Base-by-base conservation (phyloP, 805 yeast genomes). In the Cyberlindnera amylophila region DNA sequence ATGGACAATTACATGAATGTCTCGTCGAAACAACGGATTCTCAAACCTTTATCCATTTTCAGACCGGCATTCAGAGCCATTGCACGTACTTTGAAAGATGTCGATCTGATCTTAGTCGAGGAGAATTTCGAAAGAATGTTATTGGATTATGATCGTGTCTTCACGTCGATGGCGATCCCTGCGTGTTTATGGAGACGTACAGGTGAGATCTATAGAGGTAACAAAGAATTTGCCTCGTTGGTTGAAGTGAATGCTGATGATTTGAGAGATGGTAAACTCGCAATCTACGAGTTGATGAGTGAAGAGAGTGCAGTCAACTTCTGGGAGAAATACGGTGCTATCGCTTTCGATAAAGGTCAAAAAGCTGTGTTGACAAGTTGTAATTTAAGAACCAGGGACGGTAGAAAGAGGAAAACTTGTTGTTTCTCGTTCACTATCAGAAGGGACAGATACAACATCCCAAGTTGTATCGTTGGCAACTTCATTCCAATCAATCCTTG, bases 111-210 rank as follows among this genome's bases (percentile, higher is more conserved):
- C 4, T 67, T 89, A 28, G 97, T 91, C 4, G 98, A 91, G 55
- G 98, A 91, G 63, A 83, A 84, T 42, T 91, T 91, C 59, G 98
- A 91, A 65, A 72, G 97, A 49, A 86, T 91, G 95, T 65, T 91
- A 34, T 67, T 91, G 39, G 96, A 91, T 54, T 89, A 91, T 57
- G 98, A 91, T 61, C 72, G 98, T 28, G 96, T 91, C 4, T 91
- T 91, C 66, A 89, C 97, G 0, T 84, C 96, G 4, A 89, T 91
- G 96, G 96, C 97, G 6, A 88, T 91, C 47, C 98, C 98, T 2
- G 96, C 97, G 1, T 91, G 98, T 65, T 70, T 91, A 23, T 91
- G 98, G 97, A 70, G 98, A 59, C 81, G 98, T 54, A 90, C 98
- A 0, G 98, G 98, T 2, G 98, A 91, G 53, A 91, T 91, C 4